These are phyloP conservation scores for Fusarium sororula DNA, from an alignment of 2,329 filamentous ascomycete genomes.

Conservation along the genomic window DNA sequence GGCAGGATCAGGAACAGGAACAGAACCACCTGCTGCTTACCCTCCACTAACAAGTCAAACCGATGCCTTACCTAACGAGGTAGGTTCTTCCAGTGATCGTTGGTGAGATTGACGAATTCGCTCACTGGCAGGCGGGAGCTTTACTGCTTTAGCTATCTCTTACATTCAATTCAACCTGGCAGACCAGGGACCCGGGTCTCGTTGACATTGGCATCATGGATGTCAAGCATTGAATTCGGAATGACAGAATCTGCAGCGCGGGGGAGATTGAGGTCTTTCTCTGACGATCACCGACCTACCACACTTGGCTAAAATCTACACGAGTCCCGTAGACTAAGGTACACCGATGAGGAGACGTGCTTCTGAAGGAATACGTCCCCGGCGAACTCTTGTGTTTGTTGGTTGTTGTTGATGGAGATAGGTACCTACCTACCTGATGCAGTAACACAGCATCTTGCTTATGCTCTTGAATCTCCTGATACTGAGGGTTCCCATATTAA, in stretches of 20 bases:
- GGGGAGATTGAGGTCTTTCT: slow-evolving; percentile 13
- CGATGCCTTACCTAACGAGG: slow-evolving; percentile 27
- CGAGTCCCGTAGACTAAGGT: background rate
- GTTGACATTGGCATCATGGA: background rate
- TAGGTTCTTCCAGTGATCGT: slow-evolving; percentile 13
- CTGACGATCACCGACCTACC: slow-evolving; percentile 10
- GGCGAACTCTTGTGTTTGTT: background rate
- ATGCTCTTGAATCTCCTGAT: background rate
- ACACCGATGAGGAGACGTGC: slow-evolving; percentile 5
- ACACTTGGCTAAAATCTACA: slow-evolving; percentile 5
- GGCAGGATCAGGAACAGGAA: background rate
- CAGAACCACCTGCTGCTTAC: background rate
- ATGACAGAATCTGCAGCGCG: slow-evolving; percentile 12
- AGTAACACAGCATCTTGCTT: background rate
- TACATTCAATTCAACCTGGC: slow-evolving; percentile 8
- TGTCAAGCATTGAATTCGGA: slow-evolving; percentile 5
- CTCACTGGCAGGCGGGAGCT: slow-evolving; percentile 23
- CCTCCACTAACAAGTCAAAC: background rate
- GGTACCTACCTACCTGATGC: background rate
- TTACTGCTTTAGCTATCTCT: slow-evolving; percentile 19
- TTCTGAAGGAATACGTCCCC: slow-evolving; percentile 9
- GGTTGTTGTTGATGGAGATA: background rate
- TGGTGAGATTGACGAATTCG: slow-evolving; percentile 21
- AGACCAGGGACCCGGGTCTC: slow-evolving; percentile 12
- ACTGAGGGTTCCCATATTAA: background rate